Base-by-base conservation (phyloP, 2,329 filamentous ascomycete genomes). In the Cryphonectria japonica region DNA sequence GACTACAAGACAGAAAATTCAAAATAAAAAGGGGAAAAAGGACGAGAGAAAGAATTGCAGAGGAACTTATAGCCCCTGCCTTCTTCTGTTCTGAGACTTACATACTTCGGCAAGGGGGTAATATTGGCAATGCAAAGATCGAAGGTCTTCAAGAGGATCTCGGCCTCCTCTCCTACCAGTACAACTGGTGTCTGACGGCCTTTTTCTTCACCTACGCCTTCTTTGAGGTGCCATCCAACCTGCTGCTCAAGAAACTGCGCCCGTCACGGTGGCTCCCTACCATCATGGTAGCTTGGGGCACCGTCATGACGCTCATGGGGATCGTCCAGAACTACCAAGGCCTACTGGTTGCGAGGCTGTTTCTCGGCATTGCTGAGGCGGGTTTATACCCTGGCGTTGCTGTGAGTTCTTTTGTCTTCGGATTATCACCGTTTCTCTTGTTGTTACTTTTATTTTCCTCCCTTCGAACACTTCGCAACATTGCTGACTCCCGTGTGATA, bases 191-290 rank as follows among this genome's bases (percentile, higher is more conserved):
- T 65, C 83, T 92, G 7, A 85, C 85, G 5, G 88, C 94, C 72
- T 96, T 97, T 83, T 96, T 95, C 84, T 88, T 95, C 73, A 91
- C 91, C 1, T 97, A 96, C 77, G 85, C 91, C 2, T 84, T 91
- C 29, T 93, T 93, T 73, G 93, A 95, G 77, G 88, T 91, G 0
- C 83, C 93, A n/a, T 93, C 91, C 69, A 96, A 96, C 76, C 80
- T 95, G 16, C 80, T 95, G 9, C 87, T 96, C 69, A 96, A 95
- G 79, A 87, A 86, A 19, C 83, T 94, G 67, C 86, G 91, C 0
- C 93, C 93, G 0, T 92, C 89, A 54, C 81, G 93, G 66, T 97
- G 94, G 83, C 86, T 95, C 34, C 91, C 93, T 0, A 80, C 85
- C 7, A 95, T 95, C 75, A 95, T 97, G 90, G 80, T 93, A 1